These are phyloP conservation scores for Hanseniaspora thailandica DNA, from an alignment of 805 yeast genomes.

Conservation along the genomic window DNA sequence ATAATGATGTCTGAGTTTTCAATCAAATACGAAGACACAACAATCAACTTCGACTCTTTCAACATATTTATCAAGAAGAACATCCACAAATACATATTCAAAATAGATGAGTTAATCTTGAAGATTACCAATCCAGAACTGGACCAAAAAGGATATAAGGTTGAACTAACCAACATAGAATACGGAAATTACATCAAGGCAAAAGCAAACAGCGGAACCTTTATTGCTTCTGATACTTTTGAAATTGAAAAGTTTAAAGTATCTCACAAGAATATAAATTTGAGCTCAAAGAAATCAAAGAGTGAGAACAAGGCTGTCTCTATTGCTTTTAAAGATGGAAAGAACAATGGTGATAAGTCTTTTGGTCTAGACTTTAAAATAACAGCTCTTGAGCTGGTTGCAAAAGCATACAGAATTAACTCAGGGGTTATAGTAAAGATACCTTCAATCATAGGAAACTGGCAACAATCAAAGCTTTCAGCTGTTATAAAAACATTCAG, in stretches of 20 bases:
- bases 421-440: constrained; percentile 7
- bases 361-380: neutral
- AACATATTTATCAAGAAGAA: neutral
- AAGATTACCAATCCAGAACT: constrained; percentile 48
- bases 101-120: constrained; percentile 29
- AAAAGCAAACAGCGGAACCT: constrained; percentile 29
- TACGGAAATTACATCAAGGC: constrained; percentile 17
- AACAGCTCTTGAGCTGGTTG: neutral
- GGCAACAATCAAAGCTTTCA: neutral
- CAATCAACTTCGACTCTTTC: neutral
- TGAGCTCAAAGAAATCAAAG: constrained; percentile 24
- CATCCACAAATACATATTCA: constrained; percentile 2
- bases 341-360: neutral
- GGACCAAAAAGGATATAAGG: constrained; percentile 22
- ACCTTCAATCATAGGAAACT: neutral
- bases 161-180: neutral
- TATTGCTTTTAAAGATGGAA: constrained; percentile 1
- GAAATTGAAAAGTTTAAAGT: constrained; percentile 34
- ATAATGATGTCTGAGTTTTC: constrained; percentile 1
- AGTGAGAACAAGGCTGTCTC: constrained; percentile 12
- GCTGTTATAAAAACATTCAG: constrained; percentile 8
- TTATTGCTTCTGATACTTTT: constrained; percentile 28
- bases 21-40: neutral
- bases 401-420: constrained; percentile 12
- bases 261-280: constrained; percentile 29